phyloP scores from a whole-genome alignment of 2,329 filamentous ascomycete genomes.

The Venturia pyrina region DNA sequence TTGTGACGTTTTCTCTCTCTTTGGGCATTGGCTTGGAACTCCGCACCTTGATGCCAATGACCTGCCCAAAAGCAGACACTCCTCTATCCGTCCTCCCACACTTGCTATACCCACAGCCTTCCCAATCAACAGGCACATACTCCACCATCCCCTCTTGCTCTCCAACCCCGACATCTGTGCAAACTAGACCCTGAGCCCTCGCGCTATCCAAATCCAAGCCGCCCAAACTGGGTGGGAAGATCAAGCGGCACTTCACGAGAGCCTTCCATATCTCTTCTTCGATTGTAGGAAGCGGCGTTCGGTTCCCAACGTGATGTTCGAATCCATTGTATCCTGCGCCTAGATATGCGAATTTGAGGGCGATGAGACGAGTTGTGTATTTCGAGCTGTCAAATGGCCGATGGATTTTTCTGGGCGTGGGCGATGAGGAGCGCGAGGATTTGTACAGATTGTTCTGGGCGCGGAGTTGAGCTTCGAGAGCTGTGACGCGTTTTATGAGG shows the following conservation, averaged over 20 bases:
- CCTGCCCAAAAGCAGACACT: slow-evolving; percentile 94
- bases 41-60: slow-evolving; percentile 72
- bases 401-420: slow-evolving; percentile 13
- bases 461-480: slow-evolving; percentile 57
- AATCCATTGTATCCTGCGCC: slow-evolving; percentile 88
- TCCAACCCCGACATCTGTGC: slow-evolving; percentile 15
- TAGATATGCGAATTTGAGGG: slow-evolving; percentile 87
- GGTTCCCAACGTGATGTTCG: slow-evolving; percentile 68
- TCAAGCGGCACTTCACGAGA: slow-evolving; percentile 68
- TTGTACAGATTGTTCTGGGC: slow-evolving; percentile 32
- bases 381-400: slow-evolving; percentile 64
- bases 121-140: slow-evolving; percentile 56
- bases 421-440: background rate
- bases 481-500: slow-evolving; percentile 57
- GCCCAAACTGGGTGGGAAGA: slow-evolving; percentile 47
- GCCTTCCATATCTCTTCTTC: slow-evolving; percentile 94
- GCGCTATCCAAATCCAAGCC: slow-evolving; percentile 10
- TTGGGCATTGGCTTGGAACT: slow-evolving; percentile 36
- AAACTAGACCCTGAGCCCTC: slow-evolving; percentile 22
- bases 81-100: slow-evolving; percentile 88
- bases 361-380: slow-evolving; percentile 76
- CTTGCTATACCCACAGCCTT: slow-evolving; percentile 84
- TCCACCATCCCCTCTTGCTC: slow-evolving; percentile 27
- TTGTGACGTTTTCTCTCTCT: background rate
- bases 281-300: slow-evolving; percentile 64